A percentile compares a stretch with the other conserved stretches of the same genome.
phyloP scores from a whole-genome alignment of 306 rosid genomes.

The Quercus wislizeni region DNA sequence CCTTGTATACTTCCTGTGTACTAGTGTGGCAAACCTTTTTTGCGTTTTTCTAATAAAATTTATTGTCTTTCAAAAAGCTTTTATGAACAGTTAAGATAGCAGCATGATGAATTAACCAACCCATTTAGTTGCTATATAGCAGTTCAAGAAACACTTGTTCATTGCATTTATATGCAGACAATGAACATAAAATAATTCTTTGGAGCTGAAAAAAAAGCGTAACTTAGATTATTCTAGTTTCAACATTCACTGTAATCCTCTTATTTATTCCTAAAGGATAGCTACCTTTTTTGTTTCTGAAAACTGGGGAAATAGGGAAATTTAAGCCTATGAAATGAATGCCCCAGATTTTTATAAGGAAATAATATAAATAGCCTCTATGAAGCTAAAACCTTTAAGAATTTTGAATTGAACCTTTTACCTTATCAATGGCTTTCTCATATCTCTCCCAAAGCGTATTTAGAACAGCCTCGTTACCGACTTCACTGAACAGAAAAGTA shows the following conservation, averaged over 20 bases:
- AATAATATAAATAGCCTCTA: conserved; percentile 1
- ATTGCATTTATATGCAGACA: background rate
- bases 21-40: too few relatives aligned
- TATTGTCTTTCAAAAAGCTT: background rate
- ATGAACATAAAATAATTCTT: background rate
- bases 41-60: too few relatives aligned
- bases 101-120: background rate
- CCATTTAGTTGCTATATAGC: background rate
- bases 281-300: background rate
- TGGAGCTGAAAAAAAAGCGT: background rate
- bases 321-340: background rate
- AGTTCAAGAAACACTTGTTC: background rate
- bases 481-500: conserved; percentile 49
- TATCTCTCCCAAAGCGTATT: conserved; percentile 87
- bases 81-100: background rate
- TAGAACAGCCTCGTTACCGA: conserved; percentile 86
- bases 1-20: too few relatives aligned
- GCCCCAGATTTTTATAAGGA: conserved; percentile 13
- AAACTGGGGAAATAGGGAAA: background rate
- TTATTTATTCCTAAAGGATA: background rate
- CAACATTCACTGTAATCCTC: background rate
- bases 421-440: conserved; percentile 74
- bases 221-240: background rate
- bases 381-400: conserved; percentile 23
- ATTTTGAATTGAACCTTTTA: conserved; percentile 27